Base-by-base conservation (phyloP, 495 filamentous ascomycete genomes). In the Chaetomium cochliodes region DNA sequence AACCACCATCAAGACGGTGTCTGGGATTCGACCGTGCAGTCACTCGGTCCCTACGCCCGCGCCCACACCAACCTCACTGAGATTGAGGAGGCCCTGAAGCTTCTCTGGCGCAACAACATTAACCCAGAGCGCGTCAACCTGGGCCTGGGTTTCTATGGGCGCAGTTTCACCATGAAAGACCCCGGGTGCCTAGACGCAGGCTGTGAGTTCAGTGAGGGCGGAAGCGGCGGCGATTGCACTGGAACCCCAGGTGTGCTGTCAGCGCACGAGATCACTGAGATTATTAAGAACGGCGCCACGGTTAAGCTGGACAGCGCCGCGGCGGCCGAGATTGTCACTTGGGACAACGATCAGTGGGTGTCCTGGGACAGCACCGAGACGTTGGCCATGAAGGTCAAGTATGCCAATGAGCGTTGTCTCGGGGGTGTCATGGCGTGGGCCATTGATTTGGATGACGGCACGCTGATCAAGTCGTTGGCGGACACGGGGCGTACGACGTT, bases 41-140 rank as follows among this genome's bases (percentile, higher is more conserved):
- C 49, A 7, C 76, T 75, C 30, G 80, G 79, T 5, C 52, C 60
- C 11, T 62, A 72, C 39, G 69, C 82, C 11, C 59, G 70, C 0
- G 75, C 73, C 0, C 85, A 88, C 65, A 85, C 84, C 0, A 86
- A 88, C 62, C 60, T 86, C 0, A 86, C 84, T 0, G 85, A 86
- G 69, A 86, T 88, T 61, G 65, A 84, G 15, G 20, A 65, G 3
- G 76, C 74, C 0, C 22, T 82, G 0, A 70, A 85, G 18, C 77
- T 88, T 0, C 67, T 86, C 0, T 86, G 84, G 84, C 69, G 84
- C 0, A 79, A 78, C 63, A 65, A 77, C 30, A 73, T 88, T 9
- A 62, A 68, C 5, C 71, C 82, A 0, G 39, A 52, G 0, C 74
- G 82, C 58, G 71, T 87, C 5, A 63, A 65, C 60, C 54, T 87